A percentile compares a stretch with the other conserved stretches of the same genome.
These are phyloP conservation scores for Odonthalia washingtoniensis DNA, from an alignment of 31 red algal genomes.

Conservation along the genomic window DNA sequence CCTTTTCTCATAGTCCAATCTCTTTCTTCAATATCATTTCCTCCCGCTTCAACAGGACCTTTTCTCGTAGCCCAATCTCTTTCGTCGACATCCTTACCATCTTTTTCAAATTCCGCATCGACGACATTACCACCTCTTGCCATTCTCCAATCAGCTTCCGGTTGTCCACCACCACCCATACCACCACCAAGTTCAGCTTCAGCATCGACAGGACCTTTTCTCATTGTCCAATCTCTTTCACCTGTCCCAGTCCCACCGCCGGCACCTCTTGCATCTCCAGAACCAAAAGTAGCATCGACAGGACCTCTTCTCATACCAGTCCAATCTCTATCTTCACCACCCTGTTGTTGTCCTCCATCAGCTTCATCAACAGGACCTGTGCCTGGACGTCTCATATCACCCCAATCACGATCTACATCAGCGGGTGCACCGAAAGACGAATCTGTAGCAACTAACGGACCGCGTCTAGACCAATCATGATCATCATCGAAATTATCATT, in stretches of 20 bases:
- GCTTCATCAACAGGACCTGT: slow-evolving; percentile 49
- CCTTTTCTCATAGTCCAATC: slow-evolving; percentile 59
- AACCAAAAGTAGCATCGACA: slow-evolving; percentile 51
- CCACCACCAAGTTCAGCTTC: not conserved
- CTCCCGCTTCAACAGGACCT: slow-evolving; percentile 39
- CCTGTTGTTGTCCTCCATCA: not conserved
- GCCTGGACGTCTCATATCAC: slow-evolving; percentile 52
- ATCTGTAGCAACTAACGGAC: slow-evolving; percentile 28
- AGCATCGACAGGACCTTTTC: slow-evolving; percentile 58
- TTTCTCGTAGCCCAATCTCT: slow-evolving; percentile 60
- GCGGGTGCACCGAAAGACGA: slow-evolving; percentile 35
- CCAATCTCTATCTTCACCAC: slow-evolving; percentile 54
- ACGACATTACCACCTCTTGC: slow-evolving; percentile 42
- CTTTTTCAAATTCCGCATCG: slow-evolving; percentile 67
- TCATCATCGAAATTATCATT: slow-evolving; percentile 46
- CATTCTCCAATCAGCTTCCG: slow-evolving; percentile 49
- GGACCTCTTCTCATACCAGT: slow-evolving; percentile 56
- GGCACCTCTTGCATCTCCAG: no score
- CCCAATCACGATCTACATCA: slow-evolving; percentile 61
- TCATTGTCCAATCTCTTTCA: slow-evolving; percentile 53
- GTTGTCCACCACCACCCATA: no score
- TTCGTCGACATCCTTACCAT: slow-evolving; percentile 34
- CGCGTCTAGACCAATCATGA: slow-evolving; percentile 64
- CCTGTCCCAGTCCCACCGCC: not conserved
- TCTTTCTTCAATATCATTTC: slow-evolving; percentile 22